Percentiles rank a stretch among this genome's conserved stretches.
phyloP scores from a whole-genome alignment of 306 rosid species.

The Amphicarpaea edgeworthii region DNA sequence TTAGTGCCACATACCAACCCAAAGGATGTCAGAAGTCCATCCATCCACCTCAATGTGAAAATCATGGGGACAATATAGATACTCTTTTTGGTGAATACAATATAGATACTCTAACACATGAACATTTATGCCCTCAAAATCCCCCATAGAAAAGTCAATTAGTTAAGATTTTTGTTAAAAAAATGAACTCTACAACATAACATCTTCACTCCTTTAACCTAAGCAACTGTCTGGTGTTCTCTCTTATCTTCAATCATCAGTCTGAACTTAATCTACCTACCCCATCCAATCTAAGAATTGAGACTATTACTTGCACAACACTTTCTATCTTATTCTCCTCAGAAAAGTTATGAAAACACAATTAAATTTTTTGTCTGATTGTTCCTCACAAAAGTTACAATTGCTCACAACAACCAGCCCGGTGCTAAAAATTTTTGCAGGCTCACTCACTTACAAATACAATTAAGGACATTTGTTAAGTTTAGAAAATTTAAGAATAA shows the following conservation, averaged over 20 bases:
- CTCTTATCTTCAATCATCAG: conserved; percentile 19
- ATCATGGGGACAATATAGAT: conserved; percentile 35
- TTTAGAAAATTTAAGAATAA: conserved; percentile 11
- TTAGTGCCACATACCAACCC: neutral
- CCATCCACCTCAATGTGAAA: conserved; percentile 36
- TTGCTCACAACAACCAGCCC: conserved; percentile 4
- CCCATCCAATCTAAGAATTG: neutral
- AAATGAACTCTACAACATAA: conserved; percentile 3
- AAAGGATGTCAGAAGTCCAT: conserved; percentile 21
- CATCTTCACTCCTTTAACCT: conserved; percentile 15
- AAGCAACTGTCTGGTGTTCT: conserved; percentile 30
- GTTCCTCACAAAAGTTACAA: conserved; percentile 22
- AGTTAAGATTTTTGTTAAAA: neutral
- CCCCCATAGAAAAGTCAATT: conserved; percentile 24
- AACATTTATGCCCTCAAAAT: conserved; percentile 8
- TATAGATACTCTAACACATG: conserved; percentile 25
- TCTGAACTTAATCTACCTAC: conserved; percentile 29
- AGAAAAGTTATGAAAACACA: conserved; percentile 9
- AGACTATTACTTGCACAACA: conserved; percentile 6
- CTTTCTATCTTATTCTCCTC: neutral
- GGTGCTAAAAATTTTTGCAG: neutral
- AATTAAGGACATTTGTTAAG: neutral
- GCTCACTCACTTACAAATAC: neutral
- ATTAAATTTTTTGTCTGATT: conserved; percentile 1
- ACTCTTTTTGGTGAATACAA: too few species aligned